A percentile compares a stretch with the other conserved stretches of the same genome.
phyloP scores from a whole-genome alignment of 2,329 filamentous ascomycete species.

The Claviceps citrina region DNA sequence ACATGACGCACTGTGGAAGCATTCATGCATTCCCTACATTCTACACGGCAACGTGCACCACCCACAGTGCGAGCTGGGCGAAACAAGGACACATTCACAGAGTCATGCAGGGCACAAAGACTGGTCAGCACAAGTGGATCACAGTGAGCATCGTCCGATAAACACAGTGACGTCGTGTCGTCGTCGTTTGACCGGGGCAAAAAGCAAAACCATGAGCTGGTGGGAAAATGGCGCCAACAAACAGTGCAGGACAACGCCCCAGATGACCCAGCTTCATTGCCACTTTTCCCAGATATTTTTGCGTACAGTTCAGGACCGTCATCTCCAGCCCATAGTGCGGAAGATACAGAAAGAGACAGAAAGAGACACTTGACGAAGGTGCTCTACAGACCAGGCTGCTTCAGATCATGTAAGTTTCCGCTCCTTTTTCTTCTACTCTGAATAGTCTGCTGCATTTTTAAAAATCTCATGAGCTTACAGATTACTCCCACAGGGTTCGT shows the following conservation, averaged over 20 bases:
- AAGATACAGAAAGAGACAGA: not conserved
- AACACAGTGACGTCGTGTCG: not conserved
- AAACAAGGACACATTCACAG: not conserved
- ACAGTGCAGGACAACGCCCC: not conserved
- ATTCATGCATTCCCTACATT: not conserved
- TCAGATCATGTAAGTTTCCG: constrained; percentile 3
- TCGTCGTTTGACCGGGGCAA: not conserved
- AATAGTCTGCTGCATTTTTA: no score
- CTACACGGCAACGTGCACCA: not conserved
- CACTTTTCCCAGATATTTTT: not conserved
- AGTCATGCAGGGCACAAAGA: not conserved
- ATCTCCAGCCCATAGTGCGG: not conserved
- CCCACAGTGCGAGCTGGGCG: constrained; percentile 8
- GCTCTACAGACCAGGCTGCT: not conserved
- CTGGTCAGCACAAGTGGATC: not conserved
- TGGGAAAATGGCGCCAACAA: no score
- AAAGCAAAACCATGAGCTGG: not conserved
- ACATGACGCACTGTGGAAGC: not conserved
- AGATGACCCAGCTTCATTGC: not conserved
- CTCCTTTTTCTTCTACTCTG: not conserved
- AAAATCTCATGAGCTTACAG: not conserved
- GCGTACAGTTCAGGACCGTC: not conserved
- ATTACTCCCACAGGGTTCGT: constrained; percentile 5
- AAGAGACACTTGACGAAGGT: not conserved
- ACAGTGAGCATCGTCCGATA: not conserved